Conservation (phyloP, 2,329 filamentous ascomycete species). For the Claviceps fusiformis region DNA sequence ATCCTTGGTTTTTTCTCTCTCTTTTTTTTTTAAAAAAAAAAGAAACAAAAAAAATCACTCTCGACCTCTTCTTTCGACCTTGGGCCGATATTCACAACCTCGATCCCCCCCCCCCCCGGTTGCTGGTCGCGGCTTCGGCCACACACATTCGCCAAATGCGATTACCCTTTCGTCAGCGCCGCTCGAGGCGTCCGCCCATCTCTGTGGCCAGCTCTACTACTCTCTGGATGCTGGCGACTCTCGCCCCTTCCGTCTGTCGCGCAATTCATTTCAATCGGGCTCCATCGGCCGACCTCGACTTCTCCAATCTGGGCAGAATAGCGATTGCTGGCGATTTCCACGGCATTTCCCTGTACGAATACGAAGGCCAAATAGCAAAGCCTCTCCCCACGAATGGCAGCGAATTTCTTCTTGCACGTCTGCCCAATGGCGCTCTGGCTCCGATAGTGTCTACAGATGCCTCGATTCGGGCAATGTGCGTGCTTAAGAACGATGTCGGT, state of each 20-base stretch:
- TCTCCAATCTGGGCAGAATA: slow-evolving; percentile 65
- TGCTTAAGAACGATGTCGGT: slow-evolving; percentile 54
- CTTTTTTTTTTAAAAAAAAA: too few species aligned
- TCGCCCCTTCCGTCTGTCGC: slow-evolving; percentile 28
- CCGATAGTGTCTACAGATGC: slow-evolving; percentile 66
- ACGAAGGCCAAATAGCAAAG: slow-evolving; percentile 61
- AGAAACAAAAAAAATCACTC: too few species aligned
- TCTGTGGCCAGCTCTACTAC: slow-evolving; percentile 14
- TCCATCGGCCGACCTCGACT: slow-evolving; percentile 61
- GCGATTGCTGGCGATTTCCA: slow-evolving; percentile 82
- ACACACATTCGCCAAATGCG: slow-evolving; percentile 31
- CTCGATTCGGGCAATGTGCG: slow-evolving; percentile 78
- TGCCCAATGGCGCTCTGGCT: slow-evolving; percentile 75
- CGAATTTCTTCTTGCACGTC: slow-evolving; percentile 63
- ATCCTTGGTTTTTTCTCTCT: too few species aligned
- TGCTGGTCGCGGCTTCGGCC: slow-evolving; percentile 4
- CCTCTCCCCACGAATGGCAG: slow-evolving; percentile 60
- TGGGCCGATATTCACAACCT: not conserved
- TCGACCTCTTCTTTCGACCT: not conserved
- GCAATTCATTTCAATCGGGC: slow-evolving; percentile 47
- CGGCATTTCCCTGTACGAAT: slow-evolving; percentile 82
- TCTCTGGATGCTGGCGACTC: slow-evolving; percentile 26
- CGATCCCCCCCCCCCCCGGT: not conserved
- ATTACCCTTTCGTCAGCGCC: slow-evolving; percentile 29
- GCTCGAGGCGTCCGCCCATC: slow-evolving; percentile 23